phyloP scores from a whole-genome alignment of 2,329 filamentous ascomycete species.

The Zymoseptoria pseudotritici region DNA sequence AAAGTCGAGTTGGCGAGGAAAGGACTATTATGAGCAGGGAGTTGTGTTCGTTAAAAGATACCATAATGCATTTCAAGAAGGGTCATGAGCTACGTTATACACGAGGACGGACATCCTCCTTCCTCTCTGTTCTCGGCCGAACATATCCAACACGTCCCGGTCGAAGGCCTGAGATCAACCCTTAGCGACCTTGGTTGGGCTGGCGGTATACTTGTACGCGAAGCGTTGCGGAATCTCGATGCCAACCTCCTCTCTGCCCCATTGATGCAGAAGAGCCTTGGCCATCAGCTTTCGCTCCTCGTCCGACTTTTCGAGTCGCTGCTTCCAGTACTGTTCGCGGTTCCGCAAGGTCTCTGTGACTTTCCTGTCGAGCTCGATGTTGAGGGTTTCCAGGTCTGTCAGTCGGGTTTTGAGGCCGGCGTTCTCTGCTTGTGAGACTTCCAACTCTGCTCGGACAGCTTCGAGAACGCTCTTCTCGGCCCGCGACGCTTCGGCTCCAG shows the following conservation, averaged over 20 bases:
- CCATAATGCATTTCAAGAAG: neutral
- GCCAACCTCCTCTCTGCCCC: conserved; percentile 56
- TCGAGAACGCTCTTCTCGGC: neutral
- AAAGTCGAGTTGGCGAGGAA: conserved; percentile 77
- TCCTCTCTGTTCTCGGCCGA: neutral
- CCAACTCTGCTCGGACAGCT: conserved; percentile 14
- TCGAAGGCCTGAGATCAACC: neutral
- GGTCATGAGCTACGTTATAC: neutral
- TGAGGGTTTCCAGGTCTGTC: conserved; percentile 15
- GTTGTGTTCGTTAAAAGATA: neutral
- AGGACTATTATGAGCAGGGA: conserved; percentile 54
- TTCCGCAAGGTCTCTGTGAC: conserved; percentile 16
- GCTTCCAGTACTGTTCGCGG: conserved; percentile 20
- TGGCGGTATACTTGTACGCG: conserved; percentile 25
- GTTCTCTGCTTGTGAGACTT: conserved; percentile 12
- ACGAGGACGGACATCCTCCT: neutral
- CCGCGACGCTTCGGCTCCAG: neutral
- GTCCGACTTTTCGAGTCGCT: conserved; percentile 19
- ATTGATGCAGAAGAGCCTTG: conserved; percentile 64
- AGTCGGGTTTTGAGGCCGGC: conserved; percentile 5
- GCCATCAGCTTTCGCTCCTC: conserved; percentile 27
- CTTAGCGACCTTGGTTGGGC: neutral
- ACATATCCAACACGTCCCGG: neutral
- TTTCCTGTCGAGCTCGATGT: conserved; percentile 19
- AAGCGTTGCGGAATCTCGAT: conserved; percentile 27